Base-by-base conservation (phyloP, 352 stramenopile species). In the Phytophthora melonis region DNA sequence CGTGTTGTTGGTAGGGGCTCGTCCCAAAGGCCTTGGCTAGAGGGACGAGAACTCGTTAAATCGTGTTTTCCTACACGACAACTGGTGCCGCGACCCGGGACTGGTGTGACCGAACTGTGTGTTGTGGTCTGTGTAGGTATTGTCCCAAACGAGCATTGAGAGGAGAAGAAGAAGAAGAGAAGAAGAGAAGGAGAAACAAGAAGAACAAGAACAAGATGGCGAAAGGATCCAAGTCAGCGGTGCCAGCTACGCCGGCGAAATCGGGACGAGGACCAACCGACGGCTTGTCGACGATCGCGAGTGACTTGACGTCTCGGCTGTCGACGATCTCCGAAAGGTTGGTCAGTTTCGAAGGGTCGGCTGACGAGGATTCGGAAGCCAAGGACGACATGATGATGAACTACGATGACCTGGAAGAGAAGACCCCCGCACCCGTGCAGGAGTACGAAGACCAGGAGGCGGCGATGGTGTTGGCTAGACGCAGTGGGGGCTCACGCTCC, bases 341-440 rank as follows among this genome's bases (percentile, higher is more conserved):
- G 6, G 27, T 19, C 13, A 23, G 25, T 8, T 43, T 43, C 25
- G 53, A 58, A 11, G 53, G 45, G 13, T 58, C 53, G 53, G 53
- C 25, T 5, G 23, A 43, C 25, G 11, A 58, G 27, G 27, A 32
- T 58, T 23, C 53, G 13, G 16, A 58, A 23, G 23, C 21, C 50
- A 57, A 54, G 5, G 16, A 54, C 11, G 25, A 36, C 25, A 34
- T 36, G 23, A 57, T n/a, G 50, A 57, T 21, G 19, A 39, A 57
- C n/a, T 14, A 57, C n/a, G 50, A 57, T 4, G 9, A 57, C 14
- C 19, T 54, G 47, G 47, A 54, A 54, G 47, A 54, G 47, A 54
- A 54, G 14, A n/a, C 8, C 3, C 47, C 47, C 3, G 27, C 27
- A 3, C 3, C 6, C 6, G 27, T 3, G 27, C 3, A 32, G 3